These are phyloP conservation scores for Phyllosticta capitalensis DNA, from an alignment of 2,329 filamentous ascomycete genomes.

Conservation along the genomic window DNA sequence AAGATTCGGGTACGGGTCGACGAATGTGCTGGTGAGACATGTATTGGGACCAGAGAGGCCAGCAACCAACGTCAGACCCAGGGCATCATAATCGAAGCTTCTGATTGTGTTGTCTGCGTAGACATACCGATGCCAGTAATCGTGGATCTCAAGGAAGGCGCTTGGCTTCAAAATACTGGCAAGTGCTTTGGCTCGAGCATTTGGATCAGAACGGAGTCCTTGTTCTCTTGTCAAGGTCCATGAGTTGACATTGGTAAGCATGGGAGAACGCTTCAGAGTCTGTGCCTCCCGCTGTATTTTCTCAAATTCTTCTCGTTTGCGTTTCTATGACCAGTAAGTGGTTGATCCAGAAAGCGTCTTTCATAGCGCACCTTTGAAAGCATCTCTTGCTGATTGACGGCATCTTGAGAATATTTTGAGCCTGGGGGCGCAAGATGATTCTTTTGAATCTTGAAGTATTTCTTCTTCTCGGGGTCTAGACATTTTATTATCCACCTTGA, in stretches of 20 bases:
- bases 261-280: conserved; percentile 1
- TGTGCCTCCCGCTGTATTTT: background rate
- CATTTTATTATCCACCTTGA: background rate
- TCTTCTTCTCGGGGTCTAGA: conserved; percentile 36
- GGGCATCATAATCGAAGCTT: conserved; percentile 8
- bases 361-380: background rate
- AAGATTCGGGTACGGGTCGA: conserved; percentile 1
- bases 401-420: conserved; percentile 33
- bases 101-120: background rate
- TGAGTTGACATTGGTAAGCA: background rate
- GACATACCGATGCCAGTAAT: background rate
- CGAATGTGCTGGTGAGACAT: conserved; percentile 5
- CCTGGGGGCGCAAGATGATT: conserved; percentile 25
- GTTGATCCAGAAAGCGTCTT: background rate
- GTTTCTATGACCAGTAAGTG: background rate
- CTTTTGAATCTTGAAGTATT: conserved; percentile 40
- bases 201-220: conserved; percentile 3
- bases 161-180: background rate
- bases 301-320: conserved; percentile 2
- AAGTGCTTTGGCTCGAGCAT: conserved; percentile 5
- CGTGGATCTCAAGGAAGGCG: background rate
- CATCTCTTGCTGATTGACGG: conserved; percentile 23
- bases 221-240: conserved; percentile 6
- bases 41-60: background rate
- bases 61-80: conserved; percentile 2